These are phyloP conservation scores for Talaromyces pinophilus DNA, from an alignment of 2,329 filamentous ascomycete species.

Conservation along the genomic window DNA sequence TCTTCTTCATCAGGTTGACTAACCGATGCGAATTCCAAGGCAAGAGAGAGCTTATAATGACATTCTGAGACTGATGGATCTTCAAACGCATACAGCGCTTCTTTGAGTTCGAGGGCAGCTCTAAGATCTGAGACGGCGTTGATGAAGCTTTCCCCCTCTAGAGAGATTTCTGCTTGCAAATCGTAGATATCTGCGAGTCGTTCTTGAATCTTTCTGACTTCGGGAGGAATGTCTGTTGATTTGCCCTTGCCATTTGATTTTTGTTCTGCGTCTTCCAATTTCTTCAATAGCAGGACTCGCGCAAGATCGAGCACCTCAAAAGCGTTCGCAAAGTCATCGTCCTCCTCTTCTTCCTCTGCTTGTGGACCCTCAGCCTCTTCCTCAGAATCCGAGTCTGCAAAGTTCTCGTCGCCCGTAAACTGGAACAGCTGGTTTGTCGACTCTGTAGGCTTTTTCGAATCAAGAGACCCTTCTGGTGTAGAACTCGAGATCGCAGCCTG, in stretches of 20 bases:
- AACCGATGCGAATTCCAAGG: slow-evolving; percentile 88
- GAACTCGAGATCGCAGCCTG: slow-evolving; percentile 32
- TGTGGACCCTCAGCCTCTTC: slow-evolving; percentile 46
- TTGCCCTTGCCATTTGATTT: slow-evolving; percentile 52
- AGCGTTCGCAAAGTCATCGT: slow-evolving; percentile 65
- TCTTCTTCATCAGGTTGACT: slow-evolving; percentile 39
- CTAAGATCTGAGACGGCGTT: slow-evolving; percentile 84
- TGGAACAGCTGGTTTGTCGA: slow-evolving; percentile 72
- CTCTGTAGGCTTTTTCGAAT: slow-evolving; percentile 25
- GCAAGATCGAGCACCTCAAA: slow-evolving; percentile 66
- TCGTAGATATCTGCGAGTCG: slow-evolving; percentile 91
- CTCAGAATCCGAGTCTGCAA: slow-evolving; percentile 71
- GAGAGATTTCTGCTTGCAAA: slow-evolving; percentile 90
- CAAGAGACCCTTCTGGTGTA: slow-evolving; percentile 24
- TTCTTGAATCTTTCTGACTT: slow-evolving; percentile 69
- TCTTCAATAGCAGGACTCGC: slow-evolving; percentile 59
- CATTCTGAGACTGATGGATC: slow-evolving; percentile 88
- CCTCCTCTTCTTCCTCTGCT: slow-evolving; percentile 60
- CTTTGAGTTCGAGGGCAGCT: slow-evolving; percentile 74
- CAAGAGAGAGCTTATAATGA: slow-evolving; percentile 93
- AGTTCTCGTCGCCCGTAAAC: slow-evolving; percentile 92
- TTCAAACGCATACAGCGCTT: slow-evolving; percentile 75
- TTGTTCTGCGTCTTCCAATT: slow-evolving; percentile 53
- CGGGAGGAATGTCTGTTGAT: slow-evolving; percentile 42
- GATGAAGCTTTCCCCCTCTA: slow-evolving; percentile 91